phyloP scores from a whole-genome alignment of 495 filamentous ascomycete species.

The Penicillium lividum region DNA sequence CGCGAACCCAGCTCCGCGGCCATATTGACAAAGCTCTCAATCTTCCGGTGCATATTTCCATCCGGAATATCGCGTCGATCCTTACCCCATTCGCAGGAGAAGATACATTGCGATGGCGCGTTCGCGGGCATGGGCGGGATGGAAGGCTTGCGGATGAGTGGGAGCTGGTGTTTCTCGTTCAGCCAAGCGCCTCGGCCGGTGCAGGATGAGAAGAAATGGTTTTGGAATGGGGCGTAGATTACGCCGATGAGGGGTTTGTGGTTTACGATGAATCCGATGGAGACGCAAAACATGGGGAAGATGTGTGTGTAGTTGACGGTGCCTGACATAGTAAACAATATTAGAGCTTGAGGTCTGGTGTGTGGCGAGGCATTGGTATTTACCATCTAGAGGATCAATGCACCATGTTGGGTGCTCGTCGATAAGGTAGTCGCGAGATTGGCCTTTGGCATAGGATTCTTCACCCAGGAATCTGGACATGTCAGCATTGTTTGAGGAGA shows the following conservation, averaged over 20 bases:
- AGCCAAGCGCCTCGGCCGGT: slow-evolving; percentile 64
- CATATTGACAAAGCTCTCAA: slow-evolving; percentile 71
- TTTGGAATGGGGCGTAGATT: slow-evolving; percentile 63
- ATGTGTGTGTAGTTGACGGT: slow-evolving; percentile 74
- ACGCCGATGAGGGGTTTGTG: slow-evolving; percentile 61
- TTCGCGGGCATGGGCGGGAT: slow-evolving; percentile 60
- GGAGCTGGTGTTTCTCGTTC: slow-evolving; percentile 59
- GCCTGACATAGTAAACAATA: slow-evolving; percentile 20
- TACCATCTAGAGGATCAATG: slow-evolving; percentile 67
- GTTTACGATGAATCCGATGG: slow-evolving; percentile 61
- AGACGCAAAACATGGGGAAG: slow-evolving; percentile 74
- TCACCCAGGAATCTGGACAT: slow-evolving; percentile 64
- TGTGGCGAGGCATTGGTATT: neutral
- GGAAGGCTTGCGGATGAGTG: slow-evolving; percentile 54
- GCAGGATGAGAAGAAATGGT: slow-evolving; percentile 65
- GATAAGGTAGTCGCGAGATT: slow-evolving; percentile 62
- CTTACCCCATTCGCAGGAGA: slow-evolving; percentile 74
- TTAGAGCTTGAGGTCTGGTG: neutral
- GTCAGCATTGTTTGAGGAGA: slow-evolving; percentile 2
- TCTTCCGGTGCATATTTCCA: slow-evolving; percentile 65
- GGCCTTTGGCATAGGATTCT: slow-evolving; percentile 64
- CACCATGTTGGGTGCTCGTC: slow-evolving; percentile 64
- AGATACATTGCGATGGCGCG: slow-evolving; percentile 65
- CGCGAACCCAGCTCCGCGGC: slow-evolving; percentile 60
- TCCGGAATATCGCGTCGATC: slow-evolving; percentile 61